A percentile compares a stretch with the other conserved stretches of the same genome.
phyloP scores from a whole-genome alignment of 768 basidiomycete genomes.

The Suillus ampliporus region DNA sequence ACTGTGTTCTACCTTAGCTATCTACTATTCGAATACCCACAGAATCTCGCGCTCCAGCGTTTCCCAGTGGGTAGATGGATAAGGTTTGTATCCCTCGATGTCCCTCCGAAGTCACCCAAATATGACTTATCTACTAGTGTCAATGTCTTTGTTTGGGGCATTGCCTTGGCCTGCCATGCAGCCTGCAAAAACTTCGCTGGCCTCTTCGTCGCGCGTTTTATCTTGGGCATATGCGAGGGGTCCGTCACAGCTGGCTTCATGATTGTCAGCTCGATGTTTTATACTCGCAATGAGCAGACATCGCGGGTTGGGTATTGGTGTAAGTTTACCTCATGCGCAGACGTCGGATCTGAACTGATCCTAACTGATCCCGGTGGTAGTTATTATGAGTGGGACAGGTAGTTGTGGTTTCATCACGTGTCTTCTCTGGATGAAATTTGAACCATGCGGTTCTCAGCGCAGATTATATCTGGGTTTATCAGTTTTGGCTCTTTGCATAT shows the following conservation, averaged over 20 bases:
- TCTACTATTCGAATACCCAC: constrained; percentile 74
- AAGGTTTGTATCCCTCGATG: constrained; percentile 49
- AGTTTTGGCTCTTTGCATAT: constrained; percentile 73
- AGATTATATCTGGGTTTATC: constrained; percentile 72
- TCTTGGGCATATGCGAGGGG: constrained; percentile 77
- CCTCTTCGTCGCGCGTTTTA: constrained; percentile 64
- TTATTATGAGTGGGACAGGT: constrained; percentile 80
- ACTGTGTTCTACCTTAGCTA: constrained; percentile 79
- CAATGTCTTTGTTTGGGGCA: constrained; percentile 71
- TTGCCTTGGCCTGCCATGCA: constrained; percentile 64
- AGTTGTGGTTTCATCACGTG: constrained; percentile 6
- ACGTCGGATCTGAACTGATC: background rate
- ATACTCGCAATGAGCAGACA: constrained; percentile 74
- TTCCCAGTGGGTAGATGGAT: constrained; percentile 85
- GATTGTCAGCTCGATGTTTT: constrained; percentile 81
- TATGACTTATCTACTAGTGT: constrained; percentile 41
- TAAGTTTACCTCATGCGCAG: constrained; percentile 39
- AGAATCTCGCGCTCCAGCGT: constrained; percentile 71
- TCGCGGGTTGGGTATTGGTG: constrained; percentile 78
- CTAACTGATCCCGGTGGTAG: constrained; percentile 38
- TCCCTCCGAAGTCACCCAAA: constrained; percentile 1
- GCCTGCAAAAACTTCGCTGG: constrained; percentile 75
- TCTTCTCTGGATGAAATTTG: background rate
- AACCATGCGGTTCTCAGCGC: constrained; percentile 46
- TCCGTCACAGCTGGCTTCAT: constrained; percentile 76